Percentiles rank a stretch among this genome's conserved stretches.
phyloP scores from a whole-genome alignment of 306 rosid species.

The Hippophae tibetana region DNA sequence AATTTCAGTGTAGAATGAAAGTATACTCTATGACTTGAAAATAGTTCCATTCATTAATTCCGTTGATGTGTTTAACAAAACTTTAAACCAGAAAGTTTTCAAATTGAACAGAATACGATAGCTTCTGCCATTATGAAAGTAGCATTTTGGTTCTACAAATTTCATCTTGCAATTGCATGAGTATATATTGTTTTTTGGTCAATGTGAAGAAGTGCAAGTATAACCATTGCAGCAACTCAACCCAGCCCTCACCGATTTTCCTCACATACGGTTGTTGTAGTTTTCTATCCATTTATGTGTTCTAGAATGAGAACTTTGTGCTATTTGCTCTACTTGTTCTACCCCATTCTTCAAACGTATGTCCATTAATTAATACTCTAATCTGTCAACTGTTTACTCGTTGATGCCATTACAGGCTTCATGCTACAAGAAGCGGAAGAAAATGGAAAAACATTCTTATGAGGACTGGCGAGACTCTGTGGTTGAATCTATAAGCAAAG shows the following conservation, averaged over 20 bases:
- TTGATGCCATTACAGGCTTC: slow-evolving; percentile 41
- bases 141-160: not conserved
- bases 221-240: no score
- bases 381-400: not conserved
- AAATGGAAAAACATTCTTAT: slow-evolving; percentile 41
- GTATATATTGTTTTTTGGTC: no score
- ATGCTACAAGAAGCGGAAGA: slow-evolving; percentile 46
- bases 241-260: not conserved
- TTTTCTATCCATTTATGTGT: not conserved
- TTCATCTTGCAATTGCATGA: no score
- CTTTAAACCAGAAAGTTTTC: not conserved
- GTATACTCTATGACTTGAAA: not conserved
- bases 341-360: not conserved
- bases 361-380: not conserved
- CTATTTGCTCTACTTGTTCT: not conserved
- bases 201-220: no score
- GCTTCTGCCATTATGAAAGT: not conserved
- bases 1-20: no score
- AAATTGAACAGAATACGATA: not conserved
- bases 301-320: not conserved
- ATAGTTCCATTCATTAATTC: not conserved
- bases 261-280: not conserved
- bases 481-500: slow-evolving; percentile 46
- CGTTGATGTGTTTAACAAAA: not conserved
- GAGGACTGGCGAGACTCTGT: slow-evolving; percentile 70